Base-by-base conservation (phyloP, 2,329 filamentous ascomycete species). In the Nigrospora sphaerica region DNA sequence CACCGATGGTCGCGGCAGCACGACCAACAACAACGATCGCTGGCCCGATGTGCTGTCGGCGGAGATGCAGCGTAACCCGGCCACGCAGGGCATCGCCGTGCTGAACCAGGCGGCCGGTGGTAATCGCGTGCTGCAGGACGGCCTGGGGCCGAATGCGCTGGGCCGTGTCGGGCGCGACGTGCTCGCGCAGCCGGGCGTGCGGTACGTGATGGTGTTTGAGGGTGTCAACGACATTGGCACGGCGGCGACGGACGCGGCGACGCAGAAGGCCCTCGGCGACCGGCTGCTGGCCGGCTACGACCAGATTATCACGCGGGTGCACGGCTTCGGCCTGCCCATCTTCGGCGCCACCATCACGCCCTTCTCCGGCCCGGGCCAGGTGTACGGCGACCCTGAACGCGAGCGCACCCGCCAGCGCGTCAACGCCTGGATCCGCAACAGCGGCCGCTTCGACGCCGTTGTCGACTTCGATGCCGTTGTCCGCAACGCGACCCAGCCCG, bases 181-280 rank as follows among this genome's bases (percentile, higher is more conserved):
- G 1, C 66, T 84, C 3, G 65, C 77, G 0, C 79, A 81, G 36
- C 62, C 72, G 0, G 73, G 71, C 3, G 71, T 81, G 7, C 61
- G 65, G 35, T 82, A 78, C 57, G 75, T 71, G 32, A 67, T 85
- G 57, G 62, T 85, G 28, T 83, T 78, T 58, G 75, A 81, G 55
- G 81, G 81, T 16, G 77, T 85, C 34, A 83, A 83, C 56, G 81
- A 85, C 55, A 81, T 85, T 48, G 81, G 81, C 34, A 70, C 65
- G 1, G 74, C 74, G 0, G 58, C 58, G 0, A 53, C 71, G 0
- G 70, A 71, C 7, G 42, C 60, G 1, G 59, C 57, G 0, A 63
- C 69, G 0, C 79, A 83, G 53, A 51, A 54, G 0, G 52, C 56
- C 2, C 62, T 79, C 1, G 75, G 70, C 31, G 67, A 74, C 37